Conservation (phyloP, 2,329 filamentous ascomycete genomes). For the Orbilia blumenaviensis region DNA sequence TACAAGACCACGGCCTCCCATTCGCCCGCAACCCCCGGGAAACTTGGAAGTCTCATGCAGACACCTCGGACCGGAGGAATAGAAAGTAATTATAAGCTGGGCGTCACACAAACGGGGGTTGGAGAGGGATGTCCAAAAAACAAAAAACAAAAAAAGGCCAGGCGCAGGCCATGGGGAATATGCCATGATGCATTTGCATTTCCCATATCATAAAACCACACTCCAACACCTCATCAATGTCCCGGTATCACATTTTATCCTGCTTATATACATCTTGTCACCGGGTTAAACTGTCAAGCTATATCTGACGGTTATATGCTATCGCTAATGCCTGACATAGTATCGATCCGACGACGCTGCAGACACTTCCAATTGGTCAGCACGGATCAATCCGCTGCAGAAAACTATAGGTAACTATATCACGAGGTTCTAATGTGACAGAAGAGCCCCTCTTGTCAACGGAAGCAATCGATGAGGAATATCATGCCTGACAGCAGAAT, state of each 20-base stretch:
- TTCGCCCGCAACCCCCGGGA: constrained; percentile 16
- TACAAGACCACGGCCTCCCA: not conserved
- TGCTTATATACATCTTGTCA: not conserved
- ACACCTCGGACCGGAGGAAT: constrained; percentile 25
- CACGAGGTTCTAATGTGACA: constrained; percentile 20
- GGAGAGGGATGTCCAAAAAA: too few relatives aligned
- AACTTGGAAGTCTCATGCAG: constrained; percentile 18
- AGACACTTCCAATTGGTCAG: not conserved
- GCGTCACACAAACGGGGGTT: too few relatives aligned
- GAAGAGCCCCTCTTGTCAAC: not conserved
- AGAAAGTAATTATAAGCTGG: not conserved
- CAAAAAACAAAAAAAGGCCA: too few relatives aligned
- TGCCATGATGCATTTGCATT: not conserved
- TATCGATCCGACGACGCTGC: constrained; percentile 1
- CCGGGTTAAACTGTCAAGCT: not conserved
- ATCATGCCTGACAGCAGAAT: not conserved
- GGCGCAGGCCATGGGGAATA: not conserved
- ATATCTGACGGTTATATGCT: constrained; percentile 3
- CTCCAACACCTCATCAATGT: constrained; percentile 11
- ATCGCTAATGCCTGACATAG: constrained; percentile 41
- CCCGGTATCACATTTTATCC: constrained; percentile 17
- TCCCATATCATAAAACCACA: constrained; percentile 24
- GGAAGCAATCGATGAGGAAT: not conserved
- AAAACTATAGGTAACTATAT: too few relatives aligned
- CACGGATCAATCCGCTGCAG: not conserved